Percentiles rank a stretch among this genome's conserved stretches.
These are phyloP conservation scores for Sinapis alba DNA, from an alignment of 441 rosid genomes.

Conservation along the genomic window DNA sequence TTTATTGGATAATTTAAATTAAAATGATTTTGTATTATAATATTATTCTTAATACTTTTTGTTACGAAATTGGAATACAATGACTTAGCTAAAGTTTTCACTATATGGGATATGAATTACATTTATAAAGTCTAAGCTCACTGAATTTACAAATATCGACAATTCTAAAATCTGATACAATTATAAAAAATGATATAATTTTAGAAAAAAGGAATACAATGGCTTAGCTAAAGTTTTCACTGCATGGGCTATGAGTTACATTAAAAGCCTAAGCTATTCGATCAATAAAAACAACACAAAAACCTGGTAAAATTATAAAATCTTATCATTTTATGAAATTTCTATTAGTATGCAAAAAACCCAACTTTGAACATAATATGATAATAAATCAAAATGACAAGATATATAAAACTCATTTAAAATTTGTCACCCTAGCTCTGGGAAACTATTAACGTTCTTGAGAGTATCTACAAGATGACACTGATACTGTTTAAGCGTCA, in stretches of 20 bases:
- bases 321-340: neutral
- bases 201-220: no score
- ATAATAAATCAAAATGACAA: neutral
- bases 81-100: no score
- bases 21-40: neutral
- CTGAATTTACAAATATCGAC: no score
- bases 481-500: constrained; percentile 50
- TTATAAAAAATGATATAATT: no score
- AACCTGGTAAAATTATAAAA: neutral
- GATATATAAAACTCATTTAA: neutral
- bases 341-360: neutral
- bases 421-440: neutral
- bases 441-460: constrained; percentile 23
- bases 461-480: constrained; percentile 44
- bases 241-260: neutral
- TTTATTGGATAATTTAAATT: neutral
- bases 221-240: neutral
- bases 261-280: no score
- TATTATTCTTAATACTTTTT: no score
- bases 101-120: no score
- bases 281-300: neutral
- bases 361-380: neutral
- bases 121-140: no score
- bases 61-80: no score
- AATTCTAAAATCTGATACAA: no score